Evolutionary conservation across 2,329 filamentous ascomycete genomes (phyloP), one percentile per base, ranked within the genome.

Genomic region (Cladosporium sp.): DNA sequence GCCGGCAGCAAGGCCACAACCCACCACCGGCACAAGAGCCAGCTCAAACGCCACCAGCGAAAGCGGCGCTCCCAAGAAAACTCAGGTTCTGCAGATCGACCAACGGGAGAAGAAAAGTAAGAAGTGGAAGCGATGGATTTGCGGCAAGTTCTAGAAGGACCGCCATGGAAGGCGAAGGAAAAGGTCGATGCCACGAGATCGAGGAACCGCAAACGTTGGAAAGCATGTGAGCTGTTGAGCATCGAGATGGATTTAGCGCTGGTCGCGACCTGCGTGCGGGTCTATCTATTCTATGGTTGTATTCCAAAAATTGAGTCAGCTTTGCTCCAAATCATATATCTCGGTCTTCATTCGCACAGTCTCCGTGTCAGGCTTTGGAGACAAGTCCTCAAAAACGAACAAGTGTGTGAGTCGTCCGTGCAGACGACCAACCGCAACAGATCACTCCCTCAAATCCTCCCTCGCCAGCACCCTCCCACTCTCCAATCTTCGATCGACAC

Each of bases 41-140:
- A 56, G 40, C 34, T 56, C 54, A 20, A 56, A 56, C 15, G 54
- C 54, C 4, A 56, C 54, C 1, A 49, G 42, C 19, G 54, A 47
- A 7, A 37, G 40, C 28, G 42, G 28, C 14, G 40, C 42, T 22
- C 17, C 42, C 5, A 22, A 15, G 54, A 56, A 56, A 34, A 15
- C n/a, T 2, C 30, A 38, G 15, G 54, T 45, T n/a, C n/a, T 47
- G 19, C 42, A 47, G 5, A 34, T 49, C 19, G 30, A 25, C 22
- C 17, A 39, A 6, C n/a, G 20, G 54, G 40, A 49, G 42, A 39
- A 56, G 54, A 56, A 56, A 42, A 39, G 42, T 5, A 28, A 30
- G 54, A 56, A 56, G 54, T 49, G 30, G 42, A 56, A 39, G 42
- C 19, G 34, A 11, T 56, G 54, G 54, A 19, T 56, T 19, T 25